phyloP scores from a whole-genome alignment of 805 yeast genomes.

The Maudiozyma barnettii region DNA sequence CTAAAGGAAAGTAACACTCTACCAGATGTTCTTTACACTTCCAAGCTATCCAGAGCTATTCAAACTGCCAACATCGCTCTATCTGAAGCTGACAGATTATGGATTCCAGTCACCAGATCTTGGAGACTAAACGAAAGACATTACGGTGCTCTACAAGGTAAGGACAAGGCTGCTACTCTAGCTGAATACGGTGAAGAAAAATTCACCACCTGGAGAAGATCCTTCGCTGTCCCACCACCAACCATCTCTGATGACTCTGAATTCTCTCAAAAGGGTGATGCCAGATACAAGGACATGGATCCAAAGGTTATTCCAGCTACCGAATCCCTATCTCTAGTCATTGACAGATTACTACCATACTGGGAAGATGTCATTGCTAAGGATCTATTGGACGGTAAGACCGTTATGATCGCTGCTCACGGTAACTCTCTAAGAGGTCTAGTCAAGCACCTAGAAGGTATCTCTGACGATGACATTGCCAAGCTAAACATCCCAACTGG shows the following conservation, averaged over 20 bases:
- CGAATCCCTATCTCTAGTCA: conserved; percentile 88
- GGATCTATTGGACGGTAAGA: conserved; percentile 77
- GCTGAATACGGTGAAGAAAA: conserved; percentile 81
- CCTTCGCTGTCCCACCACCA: conserved; percentile 96
- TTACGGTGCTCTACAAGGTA: conserved; percentile 97
- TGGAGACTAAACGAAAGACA: conserved; percentile 99
- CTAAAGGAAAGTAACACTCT: conserved; percentile 75
- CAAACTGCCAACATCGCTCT: conserved; percentile 95
- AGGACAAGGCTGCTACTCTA: conserved; percentile 91
- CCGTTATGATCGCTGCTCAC: conserved; percentile 91
- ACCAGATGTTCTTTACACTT: conserved; percentile 87
- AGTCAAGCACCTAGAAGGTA: conserved; percentile 89
- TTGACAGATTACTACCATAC: conserved; percentile 93
- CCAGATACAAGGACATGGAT: conserved; percentile 75
- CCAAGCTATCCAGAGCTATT: conserved; percentile 87
- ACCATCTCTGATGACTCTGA: conserved; percentile 63
- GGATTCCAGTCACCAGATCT: conserved; percentile 84
- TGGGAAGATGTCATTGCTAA: conserved; percentile 88
- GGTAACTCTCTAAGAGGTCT: conserved; percentile 97
- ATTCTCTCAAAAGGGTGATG: conserved; percentile 79
- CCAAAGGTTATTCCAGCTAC: conserved; percentile 85
- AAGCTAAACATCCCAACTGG: conserved; percentile 97
- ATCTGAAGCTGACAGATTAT: conserved; percentile 78
- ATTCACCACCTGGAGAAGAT: conserved; percentile 96
- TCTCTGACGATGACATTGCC: conserved; percentile 87